Evolutionary conservation across 2,329 filamentous ascomycete genomes (phyloP).

Genomic region (Chaetothyriales sp.): DNA sequence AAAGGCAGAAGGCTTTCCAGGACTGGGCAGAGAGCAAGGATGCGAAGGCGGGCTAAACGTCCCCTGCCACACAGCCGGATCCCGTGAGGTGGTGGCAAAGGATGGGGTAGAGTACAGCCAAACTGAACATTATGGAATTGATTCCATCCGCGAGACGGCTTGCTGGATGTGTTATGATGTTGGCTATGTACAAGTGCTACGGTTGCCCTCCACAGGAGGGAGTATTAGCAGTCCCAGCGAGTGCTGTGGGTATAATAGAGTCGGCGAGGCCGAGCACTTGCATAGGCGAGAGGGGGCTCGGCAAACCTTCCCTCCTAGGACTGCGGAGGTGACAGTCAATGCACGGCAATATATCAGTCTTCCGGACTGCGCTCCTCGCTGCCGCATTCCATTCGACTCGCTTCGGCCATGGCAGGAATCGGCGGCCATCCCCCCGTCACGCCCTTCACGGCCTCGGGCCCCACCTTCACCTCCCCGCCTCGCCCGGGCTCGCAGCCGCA

Average conservation of each 20-base stretch:
- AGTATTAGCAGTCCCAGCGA: no score
- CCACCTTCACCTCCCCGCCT: background rate
- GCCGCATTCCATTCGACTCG: no score
- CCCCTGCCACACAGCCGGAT: no score
- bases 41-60: background rate
- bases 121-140: background rate
- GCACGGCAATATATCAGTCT: no score
- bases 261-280: background rate
- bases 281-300: constrained; percentile 2
- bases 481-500: background rate
- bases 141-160: background rate
- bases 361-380: no score
- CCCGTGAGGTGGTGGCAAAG: background rate
- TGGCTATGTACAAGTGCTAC: background rate
- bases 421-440: background rate
- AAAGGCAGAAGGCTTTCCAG: constrained; percentile 30
- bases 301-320: constrained; percentile 4
- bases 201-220: no score
- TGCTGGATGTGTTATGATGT: background rate
- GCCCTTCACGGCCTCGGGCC: background rate
- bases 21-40: constrained; percentile 16
- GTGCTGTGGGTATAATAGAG: no score
- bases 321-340: background rate
- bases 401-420: background rate
- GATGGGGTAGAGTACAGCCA: background rate